Base-by-base conservation (phyloP, 2,329 filamentous ascomycete genomes). In the Periconia digitata region DNA sequence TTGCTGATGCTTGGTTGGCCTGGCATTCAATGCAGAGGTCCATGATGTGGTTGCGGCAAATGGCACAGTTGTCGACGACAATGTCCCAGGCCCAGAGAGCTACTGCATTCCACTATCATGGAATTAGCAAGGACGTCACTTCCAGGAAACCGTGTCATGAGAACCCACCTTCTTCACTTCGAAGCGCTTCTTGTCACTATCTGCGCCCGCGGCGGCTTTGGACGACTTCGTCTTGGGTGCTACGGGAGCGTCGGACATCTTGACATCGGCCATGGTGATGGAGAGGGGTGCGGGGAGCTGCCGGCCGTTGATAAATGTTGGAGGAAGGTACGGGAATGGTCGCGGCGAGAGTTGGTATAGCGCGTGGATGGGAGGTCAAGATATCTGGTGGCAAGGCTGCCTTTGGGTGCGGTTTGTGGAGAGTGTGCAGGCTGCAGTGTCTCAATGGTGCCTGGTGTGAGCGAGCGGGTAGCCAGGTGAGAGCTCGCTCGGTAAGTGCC, bases 41-140 rank as follows among this genome's bases (percentile, higher is more conserved):
- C 94, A 99, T 99, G 74, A 99, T 99, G 73, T 99, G 94, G 72
- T 99, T 99, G 70, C 94, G 84, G 80, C 94, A 99, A 70, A 99
- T 99, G 64, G 94, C 94, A 72, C 94, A 99, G 81, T 99, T 99
- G 76, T 99, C 94, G 53, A 99, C 94, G 24, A 97, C 92, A 50
- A 99, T 99, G 71, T 99, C 94, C 94, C 94, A 99, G 0, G 94
- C 94, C 94, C 94, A 99, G 2, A 99, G 81, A 35, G 94, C 92
- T 43, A 99, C 94, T 0, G 94, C 94, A 65, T 97, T 97, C 94
- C 94, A 99, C 92, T 96, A 66, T 37, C 43, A 3, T 17, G 37
- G 4, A 58, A 62, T 58, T 62, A 56, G 38, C 50, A n/a, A 50
- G 34, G 49, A 43, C 52, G 46, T 54, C 22, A 20, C 17, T 24